Conservation (phyloP, 805 yeast genomes). For the Teunomyces stri region DNA sequence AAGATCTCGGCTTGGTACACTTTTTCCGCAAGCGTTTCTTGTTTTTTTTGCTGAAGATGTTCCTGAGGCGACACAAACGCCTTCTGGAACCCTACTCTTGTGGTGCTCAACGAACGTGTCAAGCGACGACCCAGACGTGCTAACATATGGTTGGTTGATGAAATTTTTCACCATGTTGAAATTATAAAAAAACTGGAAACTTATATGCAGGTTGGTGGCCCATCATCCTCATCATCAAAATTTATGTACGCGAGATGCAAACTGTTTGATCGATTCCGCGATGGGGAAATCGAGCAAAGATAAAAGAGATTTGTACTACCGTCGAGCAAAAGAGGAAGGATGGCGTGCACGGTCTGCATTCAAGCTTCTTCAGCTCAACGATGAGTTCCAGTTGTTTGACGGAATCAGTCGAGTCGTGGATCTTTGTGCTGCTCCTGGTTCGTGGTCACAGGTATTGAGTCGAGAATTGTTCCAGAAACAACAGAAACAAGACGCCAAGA, state of each 20-base stretch:
- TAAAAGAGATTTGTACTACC: slow-evolving; percentile 84
- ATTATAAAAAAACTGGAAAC: not conserved
- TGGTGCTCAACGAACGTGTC: not conserved
- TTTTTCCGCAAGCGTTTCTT: slow-evolving; percentile 23
- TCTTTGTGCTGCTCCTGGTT: slow-evolving; percentile 97
- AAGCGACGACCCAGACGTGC: slow-evolving; percentile 1
- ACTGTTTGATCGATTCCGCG: not conserved
- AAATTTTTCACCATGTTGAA: not conserved
- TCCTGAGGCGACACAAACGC: slow-evolving; percentile 31
- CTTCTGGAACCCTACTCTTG: not conserved
- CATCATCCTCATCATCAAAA: no score
- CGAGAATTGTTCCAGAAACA: slow-evolving; percentile 54
- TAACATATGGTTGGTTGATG: not conserved
- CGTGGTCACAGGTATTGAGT: slow-evolving; percentile 95
- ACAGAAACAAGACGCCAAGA: slow-evolving; percentile 50
- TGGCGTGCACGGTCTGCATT: slow-evolving; percentile 97
- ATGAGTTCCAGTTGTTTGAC: slow-evolving; percentile 78
- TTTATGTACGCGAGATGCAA: not conserved
- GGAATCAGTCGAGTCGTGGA: slow-evolving; percentile 85
- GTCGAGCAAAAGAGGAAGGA: slow-evolving; percentile 97
- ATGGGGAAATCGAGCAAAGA: slow-evolving; percentile 97
- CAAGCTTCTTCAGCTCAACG: slow-evolving; percentile 85
- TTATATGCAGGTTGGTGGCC: not conserved
- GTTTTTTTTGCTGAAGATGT: slow-evolving; percentile 25
- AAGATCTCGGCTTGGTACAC: slow-evolving; percentile 27